A percentile compares a stretch with the other conserved stretches of the same genome.
These are phyloP conservation scores for Penicillium salamii DNA, from an alignment of 495 filamentous ascomycete species.

Conservation along the genomic window DNA sequence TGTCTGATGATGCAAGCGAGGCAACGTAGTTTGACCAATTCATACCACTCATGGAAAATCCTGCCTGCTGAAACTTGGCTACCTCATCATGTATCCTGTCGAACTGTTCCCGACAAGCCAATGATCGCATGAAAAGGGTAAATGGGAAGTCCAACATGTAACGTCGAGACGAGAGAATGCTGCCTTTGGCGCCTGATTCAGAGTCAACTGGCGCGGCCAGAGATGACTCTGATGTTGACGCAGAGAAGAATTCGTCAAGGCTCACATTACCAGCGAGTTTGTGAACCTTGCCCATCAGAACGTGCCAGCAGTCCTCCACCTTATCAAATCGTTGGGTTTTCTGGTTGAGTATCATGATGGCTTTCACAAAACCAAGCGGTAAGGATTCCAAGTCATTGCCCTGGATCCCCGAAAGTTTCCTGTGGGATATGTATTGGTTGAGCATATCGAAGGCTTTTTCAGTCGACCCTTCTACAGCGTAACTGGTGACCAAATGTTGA, in stretches of 20 bases:
- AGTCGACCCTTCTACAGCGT: conserved; percentile 56
- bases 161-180: conserved; percentile 51
- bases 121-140: conserved; percentile 57
- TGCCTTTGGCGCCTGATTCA: neutral
- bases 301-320: conserved; percentile 64
- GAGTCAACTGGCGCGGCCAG: neutral
- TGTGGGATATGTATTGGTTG: conserved; percentile 42
- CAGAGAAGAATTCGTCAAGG: conserved; percentile 18
- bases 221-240: neutral
- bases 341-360: conserved; percentile 62
- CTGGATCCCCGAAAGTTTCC: conserved; percentile 24
- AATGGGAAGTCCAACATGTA: conserved; percentile 58
- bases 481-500: conserved; percentile 59
- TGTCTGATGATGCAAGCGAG: conserved; percentile 43
- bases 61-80: conserved; percentile 48
- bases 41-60: conserved; percentile 61
- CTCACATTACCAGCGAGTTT: conserved; percentile 32
- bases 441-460: conserved; percentile 54
- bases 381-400: conserved; percentile 23
- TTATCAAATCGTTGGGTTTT: conserved; percentile 52
- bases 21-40: conserved; percentile 54
- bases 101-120: conserved; percentile 44
- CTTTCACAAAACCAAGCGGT: conserved; percentile 58
- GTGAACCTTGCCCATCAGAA: conserved; percentile 52
- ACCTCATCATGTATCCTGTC: conserved; percentile 49